Evolutionary conservation across 2,329 filamentous ascomycete species (phyloP), one percentile per base, ranked within the genome.

Genomic region (Phaeosphaeria sp.): DNA sequence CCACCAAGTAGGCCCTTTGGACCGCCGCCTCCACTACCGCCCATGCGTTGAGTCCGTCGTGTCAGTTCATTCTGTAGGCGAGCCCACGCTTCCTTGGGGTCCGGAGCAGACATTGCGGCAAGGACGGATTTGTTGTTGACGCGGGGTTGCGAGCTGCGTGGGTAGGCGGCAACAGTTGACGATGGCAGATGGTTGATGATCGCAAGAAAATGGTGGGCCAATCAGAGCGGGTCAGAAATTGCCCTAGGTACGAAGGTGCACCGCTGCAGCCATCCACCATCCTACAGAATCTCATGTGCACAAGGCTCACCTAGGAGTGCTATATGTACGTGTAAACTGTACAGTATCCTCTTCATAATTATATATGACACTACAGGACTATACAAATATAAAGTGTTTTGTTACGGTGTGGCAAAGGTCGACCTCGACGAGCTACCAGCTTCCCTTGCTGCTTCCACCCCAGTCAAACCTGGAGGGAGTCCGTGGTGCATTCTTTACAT

Each of bases 61-160:
- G 78, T 82, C 66, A 89, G 81, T 60, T 86, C 85, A 71, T 83
- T 83, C 78, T 89, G 87, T 66, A 91, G 80, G 70, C 84, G 83
- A 77, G 84, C 82, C 84, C 87, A 90, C 68, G 87, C 84, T 76
- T 91, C 87, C 74, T 85, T 83, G 51, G 88, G 88, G 74, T 88
- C 87, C 65, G 80, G 73, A 51, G 68, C 67, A 57, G 72, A 71
- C 72, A 77, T 77, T 43, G 50, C 58, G 68, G 52, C 49, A 52
- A 54, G 56, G 51, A 43, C 47, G 22, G 52, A 20, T 60, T 48
- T 42, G 44, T 66, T 70, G 73, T 64, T 65, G 72, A 33, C 75
- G 49, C 69, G 76, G 52, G 74, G 77, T 22, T 74, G 69, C 24
- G 53, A 74, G 46, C 69, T 65, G 61, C 30, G 30, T 36, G 72